Evolutionary conservation across 1,139 yeast genomes (phyloP), one percentile per base, ranked within the genome.

Genomic region (Taiozyma onychis): DNA sequence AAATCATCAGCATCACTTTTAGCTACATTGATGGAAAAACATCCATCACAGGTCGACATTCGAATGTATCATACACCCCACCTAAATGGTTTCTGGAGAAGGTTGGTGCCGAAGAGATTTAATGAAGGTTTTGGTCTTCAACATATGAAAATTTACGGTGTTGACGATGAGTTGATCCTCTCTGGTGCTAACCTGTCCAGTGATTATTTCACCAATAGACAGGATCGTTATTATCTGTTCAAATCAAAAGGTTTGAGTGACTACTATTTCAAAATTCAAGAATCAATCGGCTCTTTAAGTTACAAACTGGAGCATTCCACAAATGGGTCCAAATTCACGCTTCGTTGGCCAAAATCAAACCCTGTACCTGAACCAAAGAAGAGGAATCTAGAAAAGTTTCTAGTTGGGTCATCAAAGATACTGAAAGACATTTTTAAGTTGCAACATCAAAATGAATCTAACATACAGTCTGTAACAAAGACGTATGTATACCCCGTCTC

Each of bases 121-220:
- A 90, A 91, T 66, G 99, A 93, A 70, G 93, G 96, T 8, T 74
- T 79, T 63, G 99, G 99, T 0, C 74, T 93, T 48, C 99, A 93
- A 68, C 99, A 93, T 66, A 95, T 93, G 99, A 93, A 93, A 67
- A 76, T 95, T 41, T 93, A 93, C 65, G 99, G 99, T 2, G 83
- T 90, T 62, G 99, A 93, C 66, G 83, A 90, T 61, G 97, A 90
- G 63, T 82, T 93, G 47, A 78, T 95, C 21, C 74, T 95, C 45
- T 81, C 89, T 22, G 99, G 99, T 3, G 99, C 99, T 5, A 93
- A 93, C 62, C 74, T 93, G 49, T 88, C 97, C 0, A 73, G 80
- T 43, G 99, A 93, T 67, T 93, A 93, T 67, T 93, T 95, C 67
- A 87, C 96, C n/a, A 85, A 93, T 66, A 80, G 99, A 58, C 99